A percentile compares a stretch with the other conserved stretches of the same genome.
These are phyloP conservation scores for Stentor roeselii DNA, from an alignment of 73 alveolate species.

Conservation along the genomic window DNA sequence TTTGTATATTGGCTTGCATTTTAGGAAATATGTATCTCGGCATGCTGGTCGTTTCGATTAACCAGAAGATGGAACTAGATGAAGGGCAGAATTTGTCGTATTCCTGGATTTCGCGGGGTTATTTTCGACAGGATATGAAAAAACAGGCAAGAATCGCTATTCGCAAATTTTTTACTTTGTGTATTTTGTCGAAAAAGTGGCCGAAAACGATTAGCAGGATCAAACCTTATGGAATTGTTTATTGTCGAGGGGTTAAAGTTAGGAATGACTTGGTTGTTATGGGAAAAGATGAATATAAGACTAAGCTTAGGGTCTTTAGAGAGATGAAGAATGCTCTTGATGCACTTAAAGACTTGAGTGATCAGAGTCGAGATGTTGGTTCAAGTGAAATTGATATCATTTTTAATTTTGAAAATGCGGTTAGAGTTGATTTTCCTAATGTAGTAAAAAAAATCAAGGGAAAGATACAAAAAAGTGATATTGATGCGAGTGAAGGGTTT, in stretches of 20 bases:
- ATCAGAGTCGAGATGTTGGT: conserved; percentile 14
- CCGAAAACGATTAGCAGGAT: background rate
- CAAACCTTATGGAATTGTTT: background rate
- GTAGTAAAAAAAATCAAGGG: background rate
- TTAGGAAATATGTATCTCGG: conserved; percentile 18
- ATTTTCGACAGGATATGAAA: background rate
- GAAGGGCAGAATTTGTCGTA: conserved; percentile 17
- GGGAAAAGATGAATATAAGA: background rate
- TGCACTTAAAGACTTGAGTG: background rate
- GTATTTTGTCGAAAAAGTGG: background rate
- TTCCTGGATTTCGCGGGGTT: background rate
- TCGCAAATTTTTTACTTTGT: background rate
- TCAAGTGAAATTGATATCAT: background rate
- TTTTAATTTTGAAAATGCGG: background rate
- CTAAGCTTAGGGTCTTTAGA: background rate
- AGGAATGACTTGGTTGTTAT: background rate
- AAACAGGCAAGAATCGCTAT: background rate
- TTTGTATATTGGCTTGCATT: background rate
- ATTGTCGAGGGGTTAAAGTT: background rate
- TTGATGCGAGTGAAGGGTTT: background rate
- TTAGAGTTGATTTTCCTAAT: background rate
- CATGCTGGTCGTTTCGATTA: background rate
- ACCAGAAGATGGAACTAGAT: background rate
- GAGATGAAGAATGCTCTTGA: background rate
- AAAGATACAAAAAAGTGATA: background rate